Evolutionary conservation across 768 basidiomycete species (phyloP), one percentile per base, ranked within the genome.

Genomic region (Ramaria sp.): DNA sequence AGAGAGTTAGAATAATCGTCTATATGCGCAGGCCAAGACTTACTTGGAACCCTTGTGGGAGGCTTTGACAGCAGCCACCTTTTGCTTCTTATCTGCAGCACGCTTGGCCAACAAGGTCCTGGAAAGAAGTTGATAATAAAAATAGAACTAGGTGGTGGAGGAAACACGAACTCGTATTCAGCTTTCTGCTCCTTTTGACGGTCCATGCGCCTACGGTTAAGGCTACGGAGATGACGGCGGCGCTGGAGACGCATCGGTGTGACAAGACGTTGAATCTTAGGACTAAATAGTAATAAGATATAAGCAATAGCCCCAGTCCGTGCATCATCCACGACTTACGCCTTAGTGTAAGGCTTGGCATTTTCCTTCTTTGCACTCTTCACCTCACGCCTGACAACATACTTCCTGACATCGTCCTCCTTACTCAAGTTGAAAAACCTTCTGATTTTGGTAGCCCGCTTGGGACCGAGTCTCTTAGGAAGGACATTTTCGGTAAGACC

Each of bases 341-440:
- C 91, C 78, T 99, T 99, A 74, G 85, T 90, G 73, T 93, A 95
- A 43, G 93, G 86, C 77, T 96, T 96, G 49, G 85, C 88, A 60
- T 77, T 72, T 64, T 81, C 79, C 78, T 95, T 96, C 85, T 94
- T 96, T 65, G 75, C 61, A 69, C 82, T 85, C 71, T 72, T 83
- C 43, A 98, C 91, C 74, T 96, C 93, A 62, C 94, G 76, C 63
- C 92, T 76, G 63, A 97, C 83, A 61, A 96, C 94, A 70, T 95
- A 97, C 73, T 96, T 94, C 74, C 90, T 82, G 57, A 99, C 95
- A 74, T 98, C 95, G 66, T 99, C 95, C 65, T 94, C 86, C 81
- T 98, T 97, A 74, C 79, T 77, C 67, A 97, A 75, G 78, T 95
- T 95, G 81, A 99, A 98, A 81, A 98, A 96, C 67, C 72, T 79